Conservation (phyloP, 2,329 filamentous ascomycete genomes). For the Neonectria ditissima region DNA sequence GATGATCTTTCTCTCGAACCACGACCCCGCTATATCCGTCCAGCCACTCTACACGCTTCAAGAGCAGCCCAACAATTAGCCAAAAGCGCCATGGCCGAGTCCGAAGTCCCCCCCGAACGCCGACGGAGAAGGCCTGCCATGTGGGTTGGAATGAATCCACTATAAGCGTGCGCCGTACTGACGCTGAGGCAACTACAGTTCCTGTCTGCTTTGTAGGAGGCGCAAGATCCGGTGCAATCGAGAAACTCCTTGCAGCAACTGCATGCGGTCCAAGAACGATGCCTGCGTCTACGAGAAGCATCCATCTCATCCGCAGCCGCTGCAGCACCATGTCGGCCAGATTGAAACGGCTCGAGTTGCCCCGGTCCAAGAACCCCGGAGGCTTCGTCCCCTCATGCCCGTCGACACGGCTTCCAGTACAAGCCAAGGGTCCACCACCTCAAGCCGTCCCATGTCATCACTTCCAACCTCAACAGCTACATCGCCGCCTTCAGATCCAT, state of each 20-base stretch:
- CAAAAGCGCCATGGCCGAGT: constrained; percentile 27
- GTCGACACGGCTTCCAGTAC: constrained; percentile 12
- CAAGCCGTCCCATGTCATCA: neutral
- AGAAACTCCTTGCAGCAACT: constrained; percentile 56
- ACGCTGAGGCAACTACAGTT: constrained; percentile 39
- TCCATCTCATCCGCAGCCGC: neutral
- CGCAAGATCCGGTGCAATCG: constrained; percentile 60
- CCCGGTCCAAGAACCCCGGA: rapidly evolving
- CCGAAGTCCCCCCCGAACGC: constrained; percentile 33
- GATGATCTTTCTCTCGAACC: neutral
- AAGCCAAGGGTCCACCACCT: neutral
- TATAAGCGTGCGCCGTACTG: neutral
- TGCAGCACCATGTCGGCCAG: neutral
- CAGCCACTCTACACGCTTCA: neutral
- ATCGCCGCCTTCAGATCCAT: constrained; percentile 19
- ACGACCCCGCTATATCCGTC: neutral
- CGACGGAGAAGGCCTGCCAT: constrained; percentile 47
- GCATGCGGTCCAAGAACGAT: constrained; percentile 51
- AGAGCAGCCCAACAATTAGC: no score
- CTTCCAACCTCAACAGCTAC: constrained; percentile 8
- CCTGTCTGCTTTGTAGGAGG: constrained; percentile 56
- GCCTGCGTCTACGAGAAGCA: constrained; percentile 50
- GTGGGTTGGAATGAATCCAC: constrained; percentile 14
- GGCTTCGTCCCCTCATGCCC: neutral
- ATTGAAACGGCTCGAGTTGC: neutral